Base-by-base conservation (phyloP, 257 asterid species). In the Nicotiana undulata region DNA sequence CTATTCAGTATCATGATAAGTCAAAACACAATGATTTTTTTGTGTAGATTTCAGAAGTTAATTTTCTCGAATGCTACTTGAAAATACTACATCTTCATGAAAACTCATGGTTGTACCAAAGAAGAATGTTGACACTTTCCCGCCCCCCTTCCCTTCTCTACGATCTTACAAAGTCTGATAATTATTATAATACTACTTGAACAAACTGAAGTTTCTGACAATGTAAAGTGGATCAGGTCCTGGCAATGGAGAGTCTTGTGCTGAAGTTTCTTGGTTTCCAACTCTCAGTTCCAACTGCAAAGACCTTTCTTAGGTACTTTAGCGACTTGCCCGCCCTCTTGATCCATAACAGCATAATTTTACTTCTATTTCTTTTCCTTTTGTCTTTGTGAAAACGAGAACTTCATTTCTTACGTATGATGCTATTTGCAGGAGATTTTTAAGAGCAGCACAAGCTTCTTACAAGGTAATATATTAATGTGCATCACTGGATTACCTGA, bases 361-460 rank as follows among this genome's bases (percentile, higher is more conserved):
- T 28, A 37, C 9, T 37, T 37, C 44, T 37, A 7, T 72, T 72
- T 44, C 61, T 13, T 22, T 72, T 72, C 17, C 40, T 72, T 74
- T 15, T 26, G 16, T 24, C 63, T 6, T 17, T 49, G 26, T 49
- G 61, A 74, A 49, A 74, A 49, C 4, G 7, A 40, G 51, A 46
- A 46, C 28, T 74, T 74, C 58, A 74, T 74, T 58, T 74, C 44
- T 15, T 49, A 15, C 8, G 17, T 49, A 49, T 74, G 79, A 74
- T 74, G 61, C 26, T 74, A 17, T 79, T 46, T 76, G 22, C 80
- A 93, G 98, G 94, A 92, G 98, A 89, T 93, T 89, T 85, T 79
- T 92, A 80, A 94, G 88, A 84, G 94, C 97, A 74, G 98, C 98
- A 76, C 98, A 90, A 67, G 88, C 83, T 83, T 90, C 92, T 70